These are phyloP conservation scores for Salix viminalis DNA, from an alignment of 345 rosid species.

Conservation along the genomic window DNA sequence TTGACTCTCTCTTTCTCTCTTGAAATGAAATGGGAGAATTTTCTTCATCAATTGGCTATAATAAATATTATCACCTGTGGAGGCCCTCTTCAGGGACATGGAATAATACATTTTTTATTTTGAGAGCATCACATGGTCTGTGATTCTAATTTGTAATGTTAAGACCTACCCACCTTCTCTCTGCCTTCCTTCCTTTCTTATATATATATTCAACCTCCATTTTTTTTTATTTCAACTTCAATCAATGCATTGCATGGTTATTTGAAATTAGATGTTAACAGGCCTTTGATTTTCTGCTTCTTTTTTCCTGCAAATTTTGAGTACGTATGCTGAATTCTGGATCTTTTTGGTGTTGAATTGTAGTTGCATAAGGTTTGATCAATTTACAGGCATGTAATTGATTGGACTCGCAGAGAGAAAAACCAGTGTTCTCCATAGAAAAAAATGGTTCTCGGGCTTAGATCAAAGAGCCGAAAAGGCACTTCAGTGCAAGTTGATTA, in stretches of 20 bases:
- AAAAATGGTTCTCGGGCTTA: slow-evolving; percentile 64
- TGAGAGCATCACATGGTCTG: slow-evolving; percentile 5
- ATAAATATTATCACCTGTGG: slow-evolving; percentile 10
- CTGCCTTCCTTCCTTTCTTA: slow-evolving; percentile 2
- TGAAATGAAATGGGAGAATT: background rate
- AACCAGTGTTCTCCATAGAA: slow-evolving; percentile 6
- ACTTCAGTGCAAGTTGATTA: slow-evolving; percentile 35
- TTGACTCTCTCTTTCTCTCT: background rate
- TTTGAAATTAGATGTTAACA: background rate
- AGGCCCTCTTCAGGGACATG: slow-evolving; percentile 19
- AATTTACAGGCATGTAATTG: background rate
- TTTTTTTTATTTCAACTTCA: background rate
- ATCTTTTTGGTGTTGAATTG: background rate
- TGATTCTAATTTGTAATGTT: slow-evolving; percentile 3
- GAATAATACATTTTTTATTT: background rate
- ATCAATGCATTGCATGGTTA: background rate
- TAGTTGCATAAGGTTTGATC: background rate
- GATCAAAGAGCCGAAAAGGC: slow-evolving; percentile 52
- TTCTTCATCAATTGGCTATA: background rate
- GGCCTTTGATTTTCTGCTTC: background rate
- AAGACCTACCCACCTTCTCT: slow-evolving; percentile 15
- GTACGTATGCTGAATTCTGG: background rate
- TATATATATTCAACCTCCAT: background rate
- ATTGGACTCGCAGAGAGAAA: slow-evolving; percentile 11
- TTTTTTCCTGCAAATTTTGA: background rate